Base-by-base conservation (phyloP, 2,329 filamentous ascomycete species). In the Pseudogymnoascus sp. region DNA sequence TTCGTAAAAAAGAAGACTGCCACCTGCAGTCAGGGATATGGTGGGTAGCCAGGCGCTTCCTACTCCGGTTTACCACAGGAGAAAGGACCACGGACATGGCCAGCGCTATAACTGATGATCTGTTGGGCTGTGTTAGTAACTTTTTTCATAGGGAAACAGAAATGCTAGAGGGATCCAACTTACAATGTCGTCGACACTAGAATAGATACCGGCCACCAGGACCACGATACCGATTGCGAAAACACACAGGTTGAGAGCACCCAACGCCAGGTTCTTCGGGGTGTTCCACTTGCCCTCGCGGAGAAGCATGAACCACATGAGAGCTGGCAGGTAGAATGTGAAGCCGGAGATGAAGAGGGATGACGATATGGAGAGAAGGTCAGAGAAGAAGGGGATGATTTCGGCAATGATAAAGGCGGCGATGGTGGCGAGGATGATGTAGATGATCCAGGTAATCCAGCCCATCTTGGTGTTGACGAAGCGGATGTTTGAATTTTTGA, bases 381-480 rank as follows among this genome's bases (percentile, higher is more conserved):
- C 71, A 60, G 77, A 77, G 71, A 85, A 85, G 37, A 77, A 77
- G 0, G 82, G 82, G 21, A 85, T 79, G 0, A 78, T 76, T 59
- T 80, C 76, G 0, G 82, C 80, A 60, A 85, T 78, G 61, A 84
- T 68, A 77, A 79, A 84, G 2, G 79, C 78, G 8, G 80, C 39
- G 2, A 79, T 58, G 80, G 80, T 84, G 2, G 78, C 62, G 2
- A 61, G 65, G 0, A 73, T 65, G 6, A 76, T 75, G 55, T 23
- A 77, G 63, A 52, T 52, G 45, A 52, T 52, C 82, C 82, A 84
- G 9, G 58, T 62, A 30, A 65, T 62, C 67, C 67, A 68, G 1
- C 67, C 67, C 33, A 61, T 61, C 34, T 57, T 63, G 10, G 65
- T 68, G 59, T 65, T 65, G 60, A 67, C 61, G 57, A 63, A 67